Percentiles rank a stretch among this genome's conserved stretches.
These are phyloP conservation scores for Beta corolliflora DNA, from an alignment of 179 eudicot genomes.

Conservation along the genomic window DNA sequence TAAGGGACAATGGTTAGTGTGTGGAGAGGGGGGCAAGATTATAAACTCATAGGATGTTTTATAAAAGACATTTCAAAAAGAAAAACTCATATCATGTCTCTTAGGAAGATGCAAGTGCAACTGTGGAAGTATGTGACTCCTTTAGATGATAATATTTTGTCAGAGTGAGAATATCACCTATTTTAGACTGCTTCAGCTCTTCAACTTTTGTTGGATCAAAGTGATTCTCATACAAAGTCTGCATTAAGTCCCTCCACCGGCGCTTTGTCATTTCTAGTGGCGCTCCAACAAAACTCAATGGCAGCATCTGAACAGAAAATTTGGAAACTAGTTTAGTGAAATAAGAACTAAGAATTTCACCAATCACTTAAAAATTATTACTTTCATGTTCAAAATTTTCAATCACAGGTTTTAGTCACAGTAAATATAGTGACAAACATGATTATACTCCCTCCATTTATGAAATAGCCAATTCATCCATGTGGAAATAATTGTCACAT, in stretches of 20 bases:
- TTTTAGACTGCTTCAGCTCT: constrained; percentile 61
- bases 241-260: constrained; percentile 51
- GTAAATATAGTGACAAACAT: background rate
- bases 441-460: background rate
- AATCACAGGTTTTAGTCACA: background rate
- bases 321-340: too few relatives aligned
- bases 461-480: background rate
- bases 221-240: constrained; percentile 61
- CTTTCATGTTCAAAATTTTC: background rate
- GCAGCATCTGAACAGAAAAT: constrained; percentile 34
- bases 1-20: too few relatives aligned
- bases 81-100: too few relatives aligned
- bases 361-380: background rate
- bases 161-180: constrained; percentile 41
- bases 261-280: constrained; percentile 63
- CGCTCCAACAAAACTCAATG: constrained; percentile 36
- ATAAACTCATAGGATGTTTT: too few relatives aligned
- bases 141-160: too few relatives aligned
- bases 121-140: too few relatives aligned
- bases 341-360: too few relatives aligned
- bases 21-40: too few relatives aligned
- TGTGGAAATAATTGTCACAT: background rate
- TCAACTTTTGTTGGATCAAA: constrained; percentile 64
- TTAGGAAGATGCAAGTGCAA: too few relatives aligned
- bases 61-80: too few relatives aligned